Evolutionary conservation across 495 filamentous ascomycete genomes (phyloP), one percentile per base, ranked within the genome.

Genomic region (Daldinia caldariorum): DNA sequence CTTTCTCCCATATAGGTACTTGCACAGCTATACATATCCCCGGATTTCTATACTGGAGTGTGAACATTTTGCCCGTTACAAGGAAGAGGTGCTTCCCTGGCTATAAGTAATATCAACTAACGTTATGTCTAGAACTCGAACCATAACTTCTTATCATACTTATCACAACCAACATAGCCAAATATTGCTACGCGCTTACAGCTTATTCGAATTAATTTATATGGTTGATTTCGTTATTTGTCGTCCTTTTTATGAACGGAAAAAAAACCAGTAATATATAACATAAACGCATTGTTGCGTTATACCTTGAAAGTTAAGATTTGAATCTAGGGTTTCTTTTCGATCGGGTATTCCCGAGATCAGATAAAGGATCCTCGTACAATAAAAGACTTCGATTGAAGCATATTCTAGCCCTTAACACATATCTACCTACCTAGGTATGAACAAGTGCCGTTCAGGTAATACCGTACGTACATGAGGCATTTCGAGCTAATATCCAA

Each of bases 381-480:
- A 1, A 45, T 45, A 4, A 45, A 45, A 26, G 4, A 31, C 26
- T 51, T 31, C 49, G 12, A 29, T 51, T 51, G 29, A 51, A 22
- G 26, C 49, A 51, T 51, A 26, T n/a, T 6, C 2, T n/a, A 31
- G 6, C 26, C 26, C 26, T 26, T 26, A 26, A 26, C 1, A 26
- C 3, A 26, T 3, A 3, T 26, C 26, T 26, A n/a, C 13, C 39
- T 43, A 16, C 39, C 10, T 43, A 4, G 13, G 9, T 16, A 14
- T 35, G 50, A 34, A 31, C 6, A 38, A 22, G 37, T 39, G 26
- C 18, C n/a, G 10, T 54, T 37, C 58, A n/a, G n/a, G n/a, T 43
- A 55, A 22, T 47, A 6, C 26, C 39, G 45, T 51, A 37, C 14
- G 13, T 60, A 26, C 55, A 59, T 66, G 64, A 60, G 64, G 57